Evolutionary conservation across 2,329 filamentous ascomycete species (phyloP).

Genomic region (Colletotrichum paranaense): DNA sequence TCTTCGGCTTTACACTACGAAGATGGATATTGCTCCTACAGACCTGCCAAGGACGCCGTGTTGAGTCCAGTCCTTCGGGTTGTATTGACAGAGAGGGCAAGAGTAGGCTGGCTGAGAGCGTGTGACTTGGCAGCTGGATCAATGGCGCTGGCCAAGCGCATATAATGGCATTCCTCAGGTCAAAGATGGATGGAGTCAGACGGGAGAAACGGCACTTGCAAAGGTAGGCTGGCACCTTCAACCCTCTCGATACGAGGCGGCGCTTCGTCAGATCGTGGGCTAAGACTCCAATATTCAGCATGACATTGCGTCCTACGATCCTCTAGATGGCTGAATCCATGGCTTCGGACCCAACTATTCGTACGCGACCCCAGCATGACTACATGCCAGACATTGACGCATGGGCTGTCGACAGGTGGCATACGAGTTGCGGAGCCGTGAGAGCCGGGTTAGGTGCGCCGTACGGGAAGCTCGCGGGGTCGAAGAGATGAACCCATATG

Average conservation of each 20-base stretch:
- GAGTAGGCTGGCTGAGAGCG: neutral
- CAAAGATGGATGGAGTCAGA: slow-evolving; percentile 2
- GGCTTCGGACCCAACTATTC: neutral
- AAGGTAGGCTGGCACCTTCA: neutral
- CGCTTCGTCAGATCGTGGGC: neutral
- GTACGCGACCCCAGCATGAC: neutral
- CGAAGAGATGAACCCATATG: neutral
- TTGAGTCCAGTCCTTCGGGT: slow-evolving; percentile 3
- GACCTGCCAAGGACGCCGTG: slow-evolving; percentile 18
- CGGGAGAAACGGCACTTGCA: slow-evolving; percentile 19
- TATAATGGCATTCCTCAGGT: slow-evolving; percentile 7
- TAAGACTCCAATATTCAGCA: slow-evolving; percentile 10
- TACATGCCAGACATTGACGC: neutral
- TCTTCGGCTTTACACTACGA: neutral
- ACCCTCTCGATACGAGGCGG: slow-evolving; percentile 24
- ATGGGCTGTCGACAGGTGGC: slow-evolving; percentile 9
- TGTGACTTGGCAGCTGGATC: slow-evolving; percentile 21
- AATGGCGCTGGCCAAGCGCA: slow-evolving; percentile 22
- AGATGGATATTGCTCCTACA: neutral
- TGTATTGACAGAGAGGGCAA: neutral
- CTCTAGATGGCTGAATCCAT: slow-evolving; percentile 15
- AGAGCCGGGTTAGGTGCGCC: neutral
- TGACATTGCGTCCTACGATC: neutral
- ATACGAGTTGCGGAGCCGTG: neutral
- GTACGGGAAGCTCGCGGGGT: neutral